A percentile compares a stretch with the other conserved stretches of the same genome.
phyloP scores from a whole-genome alignment of 2,329 filamentous ascomycete species.

The Coleophoma crateriformis region DNA sequence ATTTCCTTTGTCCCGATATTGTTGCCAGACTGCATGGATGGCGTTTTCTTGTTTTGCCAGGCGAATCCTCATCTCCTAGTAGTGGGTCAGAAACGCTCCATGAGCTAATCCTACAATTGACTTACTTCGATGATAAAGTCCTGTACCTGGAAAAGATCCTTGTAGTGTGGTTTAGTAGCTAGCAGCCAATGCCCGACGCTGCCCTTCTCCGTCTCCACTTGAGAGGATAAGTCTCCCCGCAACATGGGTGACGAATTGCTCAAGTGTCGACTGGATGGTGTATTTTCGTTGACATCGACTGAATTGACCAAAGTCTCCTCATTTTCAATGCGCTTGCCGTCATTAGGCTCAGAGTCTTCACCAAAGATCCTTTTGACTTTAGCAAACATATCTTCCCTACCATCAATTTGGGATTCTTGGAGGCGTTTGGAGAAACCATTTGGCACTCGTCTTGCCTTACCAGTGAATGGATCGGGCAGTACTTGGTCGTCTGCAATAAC shows the following conservation, averaged over 20 bases:
- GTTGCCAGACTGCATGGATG: constrained; percentile 18
- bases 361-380: background rate
- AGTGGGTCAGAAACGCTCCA: too few species aligned
- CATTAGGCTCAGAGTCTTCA: background rate
- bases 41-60: constrained; percentile 21
- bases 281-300: constrained; percentile 2
- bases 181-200: too few species aligned
- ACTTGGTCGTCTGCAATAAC: constrained; percentile 12
- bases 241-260: too few species aligned
- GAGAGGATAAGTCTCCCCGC: too few species aligned
- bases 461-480: constrained; percentile 20
- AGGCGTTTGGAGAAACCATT: constrained; percentile 17
- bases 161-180: constrained; percentile 21
- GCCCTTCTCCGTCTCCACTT: too few species aligned
- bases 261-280: too few species aligned
- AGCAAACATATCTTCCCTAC: too few species aligned
- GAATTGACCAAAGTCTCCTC: constrained; percentile 16
- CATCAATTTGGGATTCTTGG: background rate
- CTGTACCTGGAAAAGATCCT: constrained; percentile 14
- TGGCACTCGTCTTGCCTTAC: constrained; percentile 5
- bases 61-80: constrained; percentile 22
- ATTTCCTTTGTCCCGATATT: constrained; percentile 22
- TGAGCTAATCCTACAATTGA: background rate
- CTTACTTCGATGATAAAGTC: constrained; percentile 25
- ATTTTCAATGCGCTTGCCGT: background rate